Percentiles rank a stretch among this genome's conserved stretches.
Evolutionary conservation across 2,329 filamentous ascomycete species (phyloP).

Genomic region (Penicillium capsulatum): DNA sequence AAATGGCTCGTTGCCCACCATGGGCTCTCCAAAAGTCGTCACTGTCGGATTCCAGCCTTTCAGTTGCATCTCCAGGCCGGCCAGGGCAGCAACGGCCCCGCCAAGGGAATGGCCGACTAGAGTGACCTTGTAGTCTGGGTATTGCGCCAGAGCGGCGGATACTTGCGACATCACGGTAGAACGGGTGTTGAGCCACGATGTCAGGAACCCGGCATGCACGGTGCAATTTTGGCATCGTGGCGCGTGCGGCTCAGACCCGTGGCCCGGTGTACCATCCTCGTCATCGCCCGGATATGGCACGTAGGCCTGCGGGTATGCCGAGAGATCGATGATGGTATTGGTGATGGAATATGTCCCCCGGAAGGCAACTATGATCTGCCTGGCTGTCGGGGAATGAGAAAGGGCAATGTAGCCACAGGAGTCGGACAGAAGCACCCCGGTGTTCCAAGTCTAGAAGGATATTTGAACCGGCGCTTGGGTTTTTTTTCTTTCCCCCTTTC

Average conservation of each 20-base stretch:
- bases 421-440: constrained; percentile 78
- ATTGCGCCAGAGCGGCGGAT: constrained; percentile 52
- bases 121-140: constrained; percentile 69
- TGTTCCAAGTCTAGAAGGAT: constrained; percentile 72
- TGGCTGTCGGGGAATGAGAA: constrained; percentile 61
- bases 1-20: constrained; percentile 54
- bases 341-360: constrained; percentile 90
- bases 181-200: constrained; percentile 75
- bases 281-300: constrained; percentile 69
- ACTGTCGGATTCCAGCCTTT: constrained; percentile 72
- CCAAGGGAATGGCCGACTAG: constrained; percentile 89
- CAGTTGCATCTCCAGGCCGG: constrained; percentile 72
- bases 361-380: constrained; percentile 78
- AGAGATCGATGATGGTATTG: constrained; percentile 86
- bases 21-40: constrained; percentile 90
- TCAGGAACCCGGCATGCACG: constrained; percentile 85
- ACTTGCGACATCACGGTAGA: constrained; percentile 65
- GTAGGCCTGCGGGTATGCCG: constrained; percentile 84
- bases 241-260: background rate
- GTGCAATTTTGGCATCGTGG: constrained; percentile 72
- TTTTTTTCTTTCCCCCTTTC: background rate
- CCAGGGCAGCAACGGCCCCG: constrained; percentile 84
- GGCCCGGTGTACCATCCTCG: constrained; percentile 29
- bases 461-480: constrained; percentile 3
- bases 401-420: constrained; percentile 91